phyloP scores from a whole-genome alignment of 345 rosid species.

The Sapria himalayana region DNA sequence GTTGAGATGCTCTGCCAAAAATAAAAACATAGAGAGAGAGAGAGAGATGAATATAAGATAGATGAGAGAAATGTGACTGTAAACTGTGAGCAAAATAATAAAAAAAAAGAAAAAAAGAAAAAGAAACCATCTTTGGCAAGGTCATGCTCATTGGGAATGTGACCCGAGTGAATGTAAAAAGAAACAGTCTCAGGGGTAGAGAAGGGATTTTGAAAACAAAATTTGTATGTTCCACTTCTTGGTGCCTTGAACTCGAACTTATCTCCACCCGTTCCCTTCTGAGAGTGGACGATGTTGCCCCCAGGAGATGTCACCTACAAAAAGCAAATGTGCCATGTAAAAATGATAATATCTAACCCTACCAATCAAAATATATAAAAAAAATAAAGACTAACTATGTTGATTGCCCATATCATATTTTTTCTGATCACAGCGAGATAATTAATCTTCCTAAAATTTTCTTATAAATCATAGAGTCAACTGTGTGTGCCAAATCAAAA shows the following conservation, averaged over 20 bases:
- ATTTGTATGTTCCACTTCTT: slow-evolving; percentile 88
- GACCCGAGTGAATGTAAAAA: slow-evolving; percentile 85
- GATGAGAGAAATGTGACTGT: neutral
- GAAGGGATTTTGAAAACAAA: slow-evolving; percentile 83
- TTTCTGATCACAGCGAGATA: no score
- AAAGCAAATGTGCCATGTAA: no score
- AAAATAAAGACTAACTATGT: no score
- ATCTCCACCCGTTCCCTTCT: slow-evolving; percentile 86
- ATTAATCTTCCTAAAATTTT: no score
- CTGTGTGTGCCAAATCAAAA: no score
- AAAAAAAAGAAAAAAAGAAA: neutral
- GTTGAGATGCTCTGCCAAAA: slow-evolving; percentile 63
- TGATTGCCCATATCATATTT: no score
- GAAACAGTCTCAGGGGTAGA: slow-evolving; percentile 93
- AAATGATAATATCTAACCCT: no score
- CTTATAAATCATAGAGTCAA: no score
- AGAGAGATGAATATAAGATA: neutral
- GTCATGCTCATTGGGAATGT: slow-evolving; percentile 80
- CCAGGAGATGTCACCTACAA: slow-evolving; percentile 68
- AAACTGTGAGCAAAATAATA: slow-evolving; percentile 4
- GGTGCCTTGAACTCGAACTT: slow-evolving; percentile 87
- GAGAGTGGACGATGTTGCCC: slow-evolving; percentile 39
- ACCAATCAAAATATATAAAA: no score
- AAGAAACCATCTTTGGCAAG: slow-evolving; percentile 76
- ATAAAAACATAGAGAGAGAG: neutral